Percentiles rank a stretch among this genome's conserved stretches.
These are phyloP conservation scores for Eucalyptus albens DNA, from an alignment of 345 rosid species.

Conservation along the genomic window DNA sequence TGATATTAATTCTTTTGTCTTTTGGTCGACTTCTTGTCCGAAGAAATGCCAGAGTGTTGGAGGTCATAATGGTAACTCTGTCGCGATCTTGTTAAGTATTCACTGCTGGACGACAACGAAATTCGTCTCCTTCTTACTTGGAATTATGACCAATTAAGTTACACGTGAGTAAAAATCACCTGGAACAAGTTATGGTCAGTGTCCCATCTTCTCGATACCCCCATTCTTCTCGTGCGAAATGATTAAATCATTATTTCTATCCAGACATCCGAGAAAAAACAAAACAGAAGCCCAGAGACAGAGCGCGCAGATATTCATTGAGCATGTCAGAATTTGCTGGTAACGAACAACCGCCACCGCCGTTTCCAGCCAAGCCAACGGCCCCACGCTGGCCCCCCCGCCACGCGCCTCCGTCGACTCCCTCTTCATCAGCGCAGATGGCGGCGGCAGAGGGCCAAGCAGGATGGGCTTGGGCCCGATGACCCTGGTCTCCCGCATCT, in stretches of 20 bases:
- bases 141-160: background rate
- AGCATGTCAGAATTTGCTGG: background rate
- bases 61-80: background rate
- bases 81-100: background rate
- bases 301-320: background rate
- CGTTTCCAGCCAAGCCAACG: background rate
- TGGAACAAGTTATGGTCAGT: background rate
- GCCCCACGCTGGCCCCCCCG: no score
- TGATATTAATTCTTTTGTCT: no score
- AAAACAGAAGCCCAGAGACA: background rate
- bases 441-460: no score
- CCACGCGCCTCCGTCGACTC: no score
- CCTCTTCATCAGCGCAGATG: no score
- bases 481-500: background rate
- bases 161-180: background rate
- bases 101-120: background rate
- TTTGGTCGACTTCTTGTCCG: background rate
- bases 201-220: background rate
- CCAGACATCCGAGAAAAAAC: background rate
- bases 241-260: no score
- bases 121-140: background rate
- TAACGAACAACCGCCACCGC: background rate
- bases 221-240: background rate
- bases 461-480: no score
- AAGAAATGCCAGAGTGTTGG: background rate